Base-by-base conservation (phyloP, 129 eudicot species). In the Ambrosia trifida region DNA sequence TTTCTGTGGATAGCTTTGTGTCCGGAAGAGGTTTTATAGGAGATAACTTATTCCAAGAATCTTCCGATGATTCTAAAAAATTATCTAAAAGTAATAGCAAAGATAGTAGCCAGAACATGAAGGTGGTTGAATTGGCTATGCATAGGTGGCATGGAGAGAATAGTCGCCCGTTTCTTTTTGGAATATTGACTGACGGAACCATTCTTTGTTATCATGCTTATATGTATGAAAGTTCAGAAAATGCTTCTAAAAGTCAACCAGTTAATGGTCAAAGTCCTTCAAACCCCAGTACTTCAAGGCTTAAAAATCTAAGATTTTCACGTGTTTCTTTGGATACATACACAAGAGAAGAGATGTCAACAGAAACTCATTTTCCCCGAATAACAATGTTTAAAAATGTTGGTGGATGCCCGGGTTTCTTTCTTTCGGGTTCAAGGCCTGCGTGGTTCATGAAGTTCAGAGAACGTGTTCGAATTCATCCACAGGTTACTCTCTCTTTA, bases 201-300 rank as follows among this genome's bases (percentile, higher is more conserved):
- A 83, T 95, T 81, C 96, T 95, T 51, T 85, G 99, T 72, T 95
- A 95, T 80, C 99, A 95, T 79, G 99, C 95, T 49, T 95, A 90
- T 72, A 62, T 84, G 52, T 95, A 80, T 81, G 99, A 95, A 73
- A 86, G 79, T 84, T 79, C 90, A 52, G 99, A 95, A 72, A 79
- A 68, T 75, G 68, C 83, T 72, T 69, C 82, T 65, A 95, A 83
- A 87, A 57, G 74, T 69, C 96, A 94, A 72, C 82, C 66, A 62
- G 78, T 73, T 58, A 76, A 73, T 66, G 79, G 69, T 46, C 87
- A 80, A 51, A 78, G 64, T 59, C 79, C 87, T 61, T 41, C 66
- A n/a, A 75, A 66, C 80, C 72, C 66, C 43, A 79, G 78, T 83
- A 76, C 85, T 78, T 89, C 97, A 30, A 84, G 99, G 80, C 90